Base-by-base conservation (phyloP, 495 filamentous ascomycete species). In the Penicillium nucicola region DNA sequence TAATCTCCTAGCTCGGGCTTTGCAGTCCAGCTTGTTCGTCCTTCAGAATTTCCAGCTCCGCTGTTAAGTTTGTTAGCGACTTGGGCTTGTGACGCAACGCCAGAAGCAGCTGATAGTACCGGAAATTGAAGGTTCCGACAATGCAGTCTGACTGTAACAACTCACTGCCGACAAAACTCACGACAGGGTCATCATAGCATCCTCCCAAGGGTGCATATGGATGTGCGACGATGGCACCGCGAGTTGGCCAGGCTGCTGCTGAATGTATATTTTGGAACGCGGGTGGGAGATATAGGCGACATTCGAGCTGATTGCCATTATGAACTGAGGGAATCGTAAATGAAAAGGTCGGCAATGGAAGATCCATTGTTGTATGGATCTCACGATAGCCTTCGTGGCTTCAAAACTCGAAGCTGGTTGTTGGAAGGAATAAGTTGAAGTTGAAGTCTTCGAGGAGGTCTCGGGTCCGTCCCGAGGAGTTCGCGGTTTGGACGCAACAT, bases 121-220 rank as follows among this genome's bases (percentile, higher is more conserved):
- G 82, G 57, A 97, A 96, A 61, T 98, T 97, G 66, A 97, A 97
- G 1, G 89, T 95, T 5, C 77, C 87, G 14, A 97, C 89, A 2
- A 95, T 66, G 58, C 79, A 92, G 14, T 88, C 90, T 19, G 73
- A 60, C 4, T 75, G 66, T 6, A 95, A 64, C 19, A 96, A 73
- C 46, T 85, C 84, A 2, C 65, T 64, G 1, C 79, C 80, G 11
- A 88, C 64, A 18, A 81, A 70, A 25, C 79, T 69, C 12, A 98
- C 88, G 17, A 95, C 77, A 0, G 78, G 77, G 55, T 97, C 90
- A 62, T 97, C 87, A 64, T 84, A 92, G 70, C 75, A 85, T 5
- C 93, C 93, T 10, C 93, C 93, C 5, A 97, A 72, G 0, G 87
- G 81, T 15, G 90, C 89, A 53, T 97, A 98, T 0, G 93, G 92